Evolutionary conservation across 768 basidiomycete species (phyloP), one percentile per base, ranked within the genome.

Genomic region (Lentinus tigrinus): DNA sequence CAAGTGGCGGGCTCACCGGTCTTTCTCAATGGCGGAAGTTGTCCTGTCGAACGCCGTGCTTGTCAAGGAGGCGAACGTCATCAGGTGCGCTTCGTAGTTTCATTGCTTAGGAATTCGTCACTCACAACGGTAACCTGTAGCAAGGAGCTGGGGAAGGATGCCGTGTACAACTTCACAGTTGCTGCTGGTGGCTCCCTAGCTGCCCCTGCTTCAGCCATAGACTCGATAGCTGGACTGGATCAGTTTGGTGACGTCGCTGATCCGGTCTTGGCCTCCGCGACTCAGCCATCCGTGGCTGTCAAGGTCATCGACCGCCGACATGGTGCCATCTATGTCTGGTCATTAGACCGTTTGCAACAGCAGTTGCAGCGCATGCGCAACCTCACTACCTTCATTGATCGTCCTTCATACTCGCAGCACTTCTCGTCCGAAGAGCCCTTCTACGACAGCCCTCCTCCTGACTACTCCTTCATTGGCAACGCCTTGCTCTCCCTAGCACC

Each of bases 191-290:
- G 89, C 14, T 81, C 88, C 13, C 76, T 93, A 19, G 88, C 88
- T 21, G 83, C 86, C 2, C 93, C 95, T 10, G 78, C 78, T 16
- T 96, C 95, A 17, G 87, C 91, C 2, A 81, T 93, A 46, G 93
- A 94, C 69, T 88, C 87, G 26, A 89, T 94, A 62, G 89, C 88
- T 28, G 92, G 92, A 13, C 75, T 97, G 28, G 92, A 91, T 67
- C 89, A 95, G 67, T 93, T 98, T 68, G 96, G 94, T 19, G 93
- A 96, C 65, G 91, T 94, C 10, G 82, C 89, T n/a, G 93, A 95
- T 70, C 87, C 89, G 7, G 81, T 85, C 13, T 82, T 92, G 5
- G 80, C 84, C 6, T 87, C 87, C 3, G 76, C 81, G 6, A 85
- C 86, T 1, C 91, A 93, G 60, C 93, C 95, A 0, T 87, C 87